Percentiles rank a stretch among this genome's conserved stretches.
Evolutionary conservation across 2,329 filamentous ascomycete genomes (phyloP).

Genomic region (Trichoderma simmonsii): DNA sequence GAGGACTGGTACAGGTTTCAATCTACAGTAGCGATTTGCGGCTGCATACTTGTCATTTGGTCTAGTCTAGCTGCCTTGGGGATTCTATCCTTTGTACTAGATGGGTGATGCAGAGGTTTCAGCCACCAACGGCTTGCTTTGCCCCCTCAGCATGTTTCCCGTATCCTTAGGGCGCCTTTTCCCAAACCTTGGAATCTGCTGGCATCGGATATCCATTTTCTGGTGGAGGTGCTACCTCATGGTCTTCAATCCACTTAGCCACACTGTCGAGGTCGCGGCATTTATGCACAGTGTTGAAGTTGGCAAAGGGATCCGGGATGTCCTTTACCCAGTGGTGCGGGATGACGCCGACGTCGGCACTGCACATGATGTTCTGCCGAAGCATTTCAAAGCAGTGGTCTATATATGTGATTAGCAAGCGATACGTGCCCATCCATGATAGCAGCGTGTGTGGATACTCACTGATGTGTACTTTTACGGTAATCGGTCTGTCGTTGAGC

Average conservation of each 20-base stretch:
- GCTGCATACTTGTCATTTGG: too few relatives aligned
- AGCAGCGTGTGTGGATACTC: too few relatives aligned
- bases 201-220: neutral
- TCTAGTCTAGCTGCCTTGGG: too few relatives aligned
- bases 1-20: too few relatives aligned
- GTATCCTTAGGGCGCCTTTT: neutral
- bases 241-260: constrained; percentile 1
- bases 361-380: constrained; percentile 8
- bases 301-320: neutral
- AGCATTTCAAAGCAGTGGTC: constrained; percentile 10
- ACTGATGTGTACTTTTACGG: neutral
- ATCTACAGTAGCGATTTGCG: too few relatives aligned
- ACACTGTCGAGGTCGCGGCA: constrained; percentile 3
- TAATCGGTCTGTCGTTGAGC: neutral
- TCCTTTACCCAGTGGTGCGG: constrained; percentile 6
- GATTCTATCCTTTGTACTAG: too few relatives aligned
- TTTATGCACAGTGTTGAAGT: constrained; percentile 5
- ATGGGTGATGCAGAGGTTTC: too few relatives aligned
- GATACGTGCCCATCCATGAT: too few relatives aligned
- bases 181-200: neutral
- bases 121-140: too few relatives aligned
- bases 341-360: neutral
- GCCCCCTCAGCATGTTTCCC: too few relatives aligned
- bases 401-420: neutral
- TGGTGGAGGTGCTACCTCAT: neutral